Percentiles rank a stretch among this genome's conserved stretches.
Conservation (phyloP, 768 basidiomycete genomes). For the Boletus tomentosulus region DNA sequence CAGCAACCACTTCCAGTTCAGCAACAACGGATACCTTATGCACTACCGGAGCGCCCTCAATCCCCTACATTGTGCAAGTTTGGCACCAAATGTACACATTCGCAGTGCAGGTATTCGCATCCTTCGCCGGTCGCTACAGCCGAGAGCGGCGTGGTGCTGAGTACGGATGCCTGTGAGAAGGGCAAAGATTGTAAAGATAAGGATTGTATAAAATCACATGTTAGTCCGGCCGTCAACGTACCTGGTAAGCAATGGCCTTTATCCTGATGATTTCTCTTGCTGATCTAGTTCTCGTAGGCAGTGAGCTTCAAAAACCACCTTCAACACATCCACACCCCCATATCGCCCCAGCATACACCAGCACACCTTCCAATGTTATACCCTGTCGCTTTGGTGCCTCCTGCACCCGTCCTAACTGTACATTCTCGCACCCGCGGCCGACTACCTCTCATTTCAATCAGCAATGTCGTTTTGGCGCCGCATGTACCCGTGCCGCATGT, state of each 20-base stretch:
- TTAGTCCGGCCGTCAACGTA: slow-evolving; percentile 78
- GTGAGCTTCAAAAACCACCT: slow-evolving; percentile 34
- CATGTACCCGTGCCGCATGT: slow-evolving; percentile 83
- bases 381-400: slow-evolving; percentile 67
- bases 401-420: slow-evolving; percentile 66
- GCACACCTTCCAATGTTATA: slow-evolving; percentile 28
- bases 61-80: slow-evolving; percentile 95
- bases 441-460: slow-evolving; percentile 36
- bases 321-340: slow-evolving; percentile 34
- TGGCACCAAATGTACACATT: slow-evolving; percentile 84
- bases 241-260: slow-evolving; percentile 39
- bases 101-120: slow-evolving; percentile 87
- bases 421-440: slow-evolving; percentile 63
- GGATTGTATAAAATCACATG: slow-evolving; percentile 89
- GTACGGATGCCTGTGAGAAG: slow-evolving; percentile 88
- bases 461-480: slow-evolving; percentile 80
- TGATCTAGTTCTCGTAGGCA: slow-evolving; percentile 20
- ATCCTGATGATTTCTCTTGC: background rate
- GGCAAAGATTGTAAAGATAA: slow-evolving; percentile 88
- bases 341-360: slow-evolving; percentile 28
- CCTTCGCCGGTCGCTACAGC: slow-evolving; percentile 96
- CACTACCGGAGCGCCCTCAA: slow-evolving; percentile 72
- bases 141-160: slow-evolving; percentile 92
- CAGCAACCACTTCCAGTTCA: slow-evolving; percentile 11
- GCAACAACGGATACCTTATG: slow-evolving; percentile 44